These are phyloP conservation scores for Serendipita vermifera DNA, from an alignment of 768 basidiomycete species.

Conservation along the genomic window DNA sequence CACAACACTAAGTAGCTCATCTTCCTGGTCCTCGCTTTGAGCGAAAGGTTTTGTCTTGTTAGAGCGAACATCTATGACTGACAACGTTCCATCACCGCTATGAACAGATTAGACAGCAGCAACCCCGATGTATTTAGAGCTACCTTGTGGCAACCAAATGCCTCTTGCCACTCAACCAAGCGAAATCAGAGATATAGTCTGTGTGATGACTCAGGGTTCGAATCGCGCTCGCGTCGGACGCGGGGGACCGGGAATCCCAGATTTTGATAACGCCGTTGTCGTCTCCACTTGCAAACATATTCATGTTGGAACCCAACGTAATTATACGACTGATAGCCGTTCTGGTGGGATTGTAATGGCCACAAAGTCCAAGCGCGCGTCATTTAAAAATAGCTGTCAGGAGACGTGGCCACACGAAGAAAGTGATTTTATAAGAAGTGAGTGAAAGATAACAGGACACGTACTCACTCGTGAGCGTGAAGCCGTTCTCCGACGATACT, in stretches of 20 bases:
- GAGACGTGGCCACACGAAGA: no score
- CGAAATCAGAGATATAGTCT: conserved; percentile 88
- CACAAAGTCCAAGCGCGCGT: no score
- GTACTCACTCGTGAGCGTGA: conserved; percentile 56
- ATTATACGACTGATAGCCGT: conserved; percentile 76
- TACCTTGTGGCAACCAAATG: conserved; percentile 70
- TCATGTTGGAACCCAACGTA: conserved; percentile 41
- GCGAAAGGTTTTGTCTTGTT: conserved; percentile 65
- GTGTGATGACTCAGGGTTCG: conserved; percentile 75
- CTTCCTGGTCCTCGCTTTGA: conserved; percentile 92
- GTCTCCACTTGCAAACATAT: conserved; percentile 74
- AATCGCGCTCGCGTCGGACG: conserved; percentile 31
- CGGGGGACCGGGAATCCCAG: conserved; percentile 13
- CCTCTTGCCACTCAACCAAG: conserved; percentile 67
- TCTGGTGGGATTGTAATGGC: conserved; percentile 34
- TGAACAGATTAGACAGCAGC: neutral
- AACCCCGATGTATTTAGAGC: conserved; percentile 13
- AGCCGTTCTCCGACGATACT: conserved; percentile 34
- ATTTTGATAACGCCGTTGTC: conserved; percentile 93
- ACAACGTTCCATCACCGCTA: conserved; percentile 88
- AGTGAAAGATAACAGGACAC: conserved; percentile 18
- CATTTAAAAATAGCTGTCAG: no score
- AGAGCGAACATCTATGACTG: conserved; percentile 80
- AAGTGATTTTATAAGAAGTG: conserved; percentile 16
- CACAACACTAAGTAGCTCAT: conserved; percentile 77